Evolutionary conservation across 805 yeast genomes (phyloP).

Genomic region (Saccharomycopsis fermentans): DNA sequence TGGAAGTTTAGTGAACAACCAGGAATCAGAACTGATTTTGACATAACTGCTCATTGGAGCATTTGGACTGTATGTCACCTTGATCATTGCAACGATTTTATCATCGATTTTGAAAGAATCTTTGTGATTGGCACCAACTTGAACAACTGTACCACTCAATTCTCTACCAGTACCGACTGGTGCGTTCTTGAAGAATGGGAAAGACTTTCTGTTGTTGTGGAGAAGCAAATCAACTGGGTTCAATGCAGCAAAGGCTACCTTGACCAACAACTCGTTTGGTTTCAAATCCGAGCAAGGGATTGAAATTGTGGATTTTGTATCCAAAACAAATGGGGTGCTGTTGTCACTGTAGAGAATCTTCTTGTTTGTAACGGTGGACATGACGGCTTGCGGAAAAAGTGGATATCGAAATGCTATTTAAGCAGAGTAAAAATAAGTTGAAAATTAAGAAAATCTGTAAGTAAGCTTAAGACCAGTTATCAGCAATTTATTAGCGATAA

Average conservation of each 20-base stretch:
- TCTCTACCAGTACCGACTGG: slow-evolving; percentile 63
- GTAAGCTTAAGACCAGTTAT: no score
- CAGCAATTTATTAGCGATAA: background rate
- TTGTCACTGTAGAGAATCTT: background rate
- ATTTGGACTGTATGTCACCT: slow-evolving; percentile 31
- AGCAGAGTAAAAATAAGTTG: no score
- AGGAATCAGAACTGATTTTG: slow-evolving; percentile 40
- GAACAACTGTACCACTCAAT: slow-evolving; percentile 48
- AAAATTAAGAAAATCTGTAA: no score
- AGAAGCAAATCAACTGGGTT: slow-evolving; percentile 59
- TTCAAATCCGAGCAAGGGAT: background rate
- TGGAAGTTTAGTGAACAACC: slow-evolving; percentile 38
- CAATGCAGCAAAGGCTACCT: slow-evolving; percentile 49
- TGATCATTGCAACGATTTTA: slow-evolving; percentile 51
- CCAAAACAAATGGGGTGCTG: background rate
- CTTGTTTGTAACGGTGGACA: background rate
- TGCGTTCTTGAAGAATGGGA: slow-evolving; percentile 33
- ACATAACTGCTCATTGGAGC: slow-evolving; percentile 52
- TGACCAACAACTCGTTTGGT: slow-evolving; percentile 38
- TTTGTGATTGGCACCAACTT: slow-evolving; percentile 42
- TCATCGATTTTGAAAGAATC: slow-evolving; percentile 40
- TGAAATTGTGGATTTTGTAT: background rate
- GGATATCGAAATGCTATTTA: no score
- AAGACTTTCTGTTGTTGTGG: slow-evolving; percentile 36
- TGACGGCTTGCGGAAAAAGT: no score